Percentiles rank a stretch among this genome's conserved stretches.
These are phyloP conservation scores for Dictyostelium intermedium DNA, from an alignment of 78 protist genomes.

Conservation along the genomic window DNA sequence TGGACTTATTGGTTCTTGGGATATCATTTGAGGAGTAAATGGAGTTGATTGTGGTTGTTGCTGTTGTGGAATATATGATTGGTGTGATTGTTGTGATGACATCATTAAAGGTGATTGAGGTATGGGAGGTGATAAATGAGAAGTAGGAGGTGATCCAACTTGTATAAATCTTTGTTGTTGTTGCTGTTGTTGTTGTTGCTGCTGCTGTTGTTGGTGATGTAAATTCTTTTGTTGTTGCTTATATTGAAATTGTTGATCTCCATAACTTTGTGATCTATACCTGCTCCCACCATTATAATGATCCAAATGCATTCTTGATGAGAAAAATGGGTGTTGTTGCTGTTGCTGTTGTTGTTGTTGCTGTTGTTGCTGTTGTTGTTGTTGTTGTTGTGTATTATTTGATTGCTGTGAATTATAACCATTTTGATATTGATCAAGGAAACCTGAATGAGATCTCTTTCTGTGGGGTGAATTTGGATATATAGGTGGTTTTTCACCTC, in stretches of 20 bases:
- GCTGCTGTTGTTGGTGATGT: constrained; percentile 30
- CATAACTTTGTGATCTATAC: constrained; percentile 67
- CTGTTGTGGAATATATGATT: neutral
- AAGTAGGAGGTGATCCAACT: neutral
- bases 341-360: neutral
- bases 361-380: neutral
- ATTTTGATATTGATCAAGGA: neutral
- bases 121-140: constrained; percentile 46
- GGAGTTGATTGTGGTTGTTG: neutral
- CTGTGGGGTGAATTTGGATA: constrained; percentile 76
- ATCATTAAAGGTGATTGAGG: constrained; percentile 53
- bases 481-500: constrained; percentile 52
- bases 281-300: constrained; percentile 15
- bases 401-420: neutral
- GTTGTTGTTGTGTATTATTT: constrained; percentile 1
- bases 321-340: neutral
- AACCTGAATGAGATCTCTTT: constrained; percentile 75
- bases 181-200: neutral
- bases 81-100: neutral
- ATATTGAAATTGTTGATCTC: constrained; percentile 45
- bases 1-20: neutral
- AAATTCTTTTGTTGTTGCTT: constrained; percentile 20
- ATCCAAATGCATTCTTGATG: constrained; percentile 56
- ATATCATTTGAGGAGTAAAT: constrained; percentile 55
- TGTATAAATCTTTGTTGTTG: constrained; percentile 39